phyloP scores from a whole-genome alignment of 2,329 filamentous ascomycete species.

The Fonsecaea multimorphosa region DNA sequence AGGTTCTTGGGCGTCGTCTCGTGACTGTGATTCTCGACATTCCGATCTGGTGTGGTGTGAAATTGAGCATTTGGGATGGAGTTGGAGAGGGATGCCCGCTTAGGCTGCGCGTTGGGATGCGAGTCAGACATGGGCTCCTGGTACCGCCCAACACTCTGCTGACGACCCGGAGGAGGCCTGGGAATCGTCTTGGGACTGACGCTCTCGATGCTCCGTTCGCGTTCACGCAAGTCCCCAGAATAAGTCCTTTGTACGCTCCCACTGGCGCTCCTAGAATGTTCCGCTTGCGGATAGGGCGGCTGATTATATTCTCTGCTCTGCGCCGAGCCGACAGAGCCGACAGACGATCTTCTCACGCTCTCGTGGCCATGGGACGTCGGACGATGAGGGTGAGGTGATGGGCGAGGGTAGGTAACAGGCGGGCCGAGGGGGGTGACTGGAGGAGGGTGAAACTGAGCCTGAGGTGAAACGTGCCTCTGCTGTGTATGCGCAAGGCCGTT shows the following conservation, averaged over 20 bases:
- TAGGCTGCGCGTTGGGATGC: constrained; percentile 16
- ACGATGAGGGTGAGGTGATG: constrained; percentile 35
- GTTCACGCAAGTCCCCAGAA: constrained; percentile 36
- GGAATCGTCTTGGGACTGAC: constrained; percentile 42
- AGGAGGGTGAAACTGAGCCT: constrained; percentile 35
- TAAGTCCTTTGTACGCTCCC: constrained; percentile 35
- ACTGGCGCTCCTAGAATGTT: constrained; percentile 34
- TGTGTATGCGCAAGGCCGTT: constrained; percentile 31
- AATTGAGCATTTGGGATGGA: constrained; percentile 14
- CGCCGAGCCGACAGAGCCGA: constrained; percentile 36
- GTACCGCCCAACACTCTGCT: constrained; percentile 25
- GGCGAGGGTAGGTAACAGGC: constrained; percentile 35
- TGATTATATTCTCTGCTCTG: constrained; percentile 36
- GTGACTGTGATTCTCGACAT: constrained; percentile 22
- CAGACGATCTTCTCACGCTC: constrained; percentile 33
- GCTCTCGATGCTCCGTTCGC: constrained; percentile 39
- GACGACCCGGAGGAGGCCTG: constrained; percentile 34
- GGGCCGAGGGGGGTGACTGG: constrained; percentile 40
- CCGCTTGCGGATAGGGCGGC: constrained; percentile 14
- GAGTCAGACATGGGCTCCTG: constrained; percentile 25
- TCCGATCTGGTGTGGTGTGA: constrained; percentile 28
- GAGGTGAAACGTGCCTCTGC: constrained; percentile 34
- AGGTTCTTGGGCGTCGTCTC: constrained; percentile 31
- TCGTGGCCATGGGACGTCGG: constrained; percentile 40
- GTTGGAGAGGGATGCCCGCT: constrained; percentile 7